A percentile compares a stretch with the other conserved stretches of the same genome.
These are phyloP conservation scores for Heritiera fomes DNA, from an alignment of 345 rosid genomes.

Conservation along the genomic window DNA sequence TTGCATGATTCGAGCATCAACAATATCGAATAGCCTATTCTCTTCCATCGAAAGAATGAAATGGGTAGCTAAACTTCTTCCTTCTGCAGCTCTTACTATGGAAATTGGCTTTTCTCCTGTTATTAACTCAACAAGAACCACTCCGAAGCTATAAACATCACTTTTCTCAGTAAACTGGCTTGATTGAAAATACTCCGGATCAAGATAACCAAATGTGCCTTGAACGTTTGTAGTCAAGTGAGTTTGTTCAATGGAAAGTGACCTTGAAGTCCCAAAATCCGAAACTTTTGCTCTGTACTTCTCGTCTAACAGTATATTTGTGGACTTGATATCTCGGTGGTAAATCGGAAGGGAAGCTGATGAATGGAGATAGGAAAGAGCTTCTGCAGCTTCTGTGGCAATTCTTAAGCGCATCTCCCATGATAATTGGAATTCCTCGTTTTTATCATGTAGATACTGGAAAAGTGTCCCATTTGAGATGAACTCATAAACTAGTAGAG, in stretches of 20 bases:
- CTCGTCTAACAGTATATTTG: conserved; percentile 29
- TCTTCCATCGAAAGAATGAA: conserved; percentile 14
- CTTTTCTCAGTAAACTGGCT: conserved; percentile 26
- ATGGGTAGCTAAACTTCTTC: conserved; percentile 15
- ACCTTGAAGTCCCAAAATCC: conserved; percentile 29
- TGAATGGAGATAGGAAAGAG: conserved; percentile 28
- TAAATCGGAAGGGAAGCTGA: conserved; percentile 23
- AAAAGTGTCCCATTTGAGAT: conserved; percentile 32
- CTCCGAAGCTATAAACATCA: conserved; percentile 17
- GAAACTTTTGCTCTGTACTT: conserved; percentile 26
- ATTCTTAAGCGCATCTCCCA: conserved; percentile 29
- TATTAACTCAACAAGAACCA: conserved; percentile 16
- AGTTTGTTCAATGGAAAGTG: conserved; percentile 24
- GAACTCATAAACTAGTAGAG: neutral
- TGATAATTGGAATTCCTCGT: conserved; percentile 7
- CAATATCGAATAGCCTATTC: neutral
- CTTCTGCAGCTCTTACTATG: neutral
- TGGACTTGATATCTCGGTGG: conserved; percentile 34
- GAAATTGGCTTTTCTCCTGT: conserved; percentile 18
- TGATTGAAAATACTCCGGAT: conserved; percentile 28
- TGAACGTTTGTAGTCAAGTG: conserved; percentile 26
- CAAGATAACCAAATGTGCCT: conserved; percentile 30
- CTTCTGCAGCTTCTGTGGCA: conserved; percentile 22
- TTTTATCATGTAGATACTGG: conserved; percentile 30
- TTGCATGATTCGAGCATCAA: conserved; percentile 6